Conservation (phyloP, 345 rosid species). For the Brassica juncea region DNA sequence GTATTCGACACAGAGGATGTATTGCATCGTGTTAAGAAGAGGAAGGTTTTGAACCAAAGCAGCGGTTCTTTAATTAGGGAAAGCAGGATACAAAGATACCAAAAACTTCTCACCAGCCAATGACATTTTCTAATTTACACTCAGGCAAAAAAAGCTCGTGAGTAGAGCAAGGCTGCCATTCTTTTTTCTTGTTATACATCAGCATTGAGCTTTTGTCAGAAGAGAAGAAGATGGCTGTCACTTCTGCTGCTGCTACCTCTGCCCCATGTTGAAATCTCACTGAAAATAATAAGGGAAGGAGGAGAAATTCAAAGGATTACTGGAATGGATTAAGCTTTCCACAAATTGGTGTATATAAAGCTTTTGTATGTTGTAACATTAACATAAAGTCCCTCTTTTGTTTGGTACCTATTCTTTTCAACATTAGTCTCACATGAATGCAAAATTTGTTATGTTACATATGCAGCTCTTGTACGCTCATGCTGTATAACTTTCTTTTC, state of each 20-base stretch:
- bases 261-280: slow-evolving; percentile 22
- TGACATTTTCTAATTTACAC: slow-evolving; percentile 16
- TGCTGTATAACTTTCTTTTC: background rate
- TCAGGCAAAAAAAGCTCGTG: background rate
- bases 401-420: slow-evolving; percentile 36
- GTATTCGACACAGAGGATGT: slow-evolving; percentile 95
- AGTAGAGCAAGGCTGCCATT: slow-evolving; percentile 24
- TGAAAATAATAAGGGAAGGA: slow-evolving; percentile 2
- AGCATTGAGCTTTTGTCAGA: slow-evolving; percentile 15
- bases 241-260: slow-evolving; percentile 4
- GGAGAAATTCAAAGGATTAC: slow-evolving; percentile 7
- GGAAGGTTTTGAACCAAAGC: slow-evolving; percentile 25
- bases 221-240: slow-evolving; percentile 13
- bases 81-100: slow-evolving; percentile 51
- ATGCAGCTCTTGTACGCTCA: slow-evolving; percentile 8
- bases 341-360: slow-evolving; percentile 29
- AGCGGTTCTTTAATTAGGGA: slow-evolving; percentile 40
- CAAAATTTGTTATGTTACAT: slow-evolving; percentile 27
- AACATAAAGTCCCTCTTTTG: slow-evolving; percentile 17
- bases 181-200: slow-evolving; percentile 31
- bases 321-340: background rate
- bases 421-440: slow-evolving; percentile 35
- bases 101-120: slow-evolving; percentile 34
- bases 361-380: slow-evolving; percentile 35
- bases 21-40: slow-evolving; percentile 54